Conservation (phyloP, 306 rosid genomes). For the Glycine tomentella region DNA sequence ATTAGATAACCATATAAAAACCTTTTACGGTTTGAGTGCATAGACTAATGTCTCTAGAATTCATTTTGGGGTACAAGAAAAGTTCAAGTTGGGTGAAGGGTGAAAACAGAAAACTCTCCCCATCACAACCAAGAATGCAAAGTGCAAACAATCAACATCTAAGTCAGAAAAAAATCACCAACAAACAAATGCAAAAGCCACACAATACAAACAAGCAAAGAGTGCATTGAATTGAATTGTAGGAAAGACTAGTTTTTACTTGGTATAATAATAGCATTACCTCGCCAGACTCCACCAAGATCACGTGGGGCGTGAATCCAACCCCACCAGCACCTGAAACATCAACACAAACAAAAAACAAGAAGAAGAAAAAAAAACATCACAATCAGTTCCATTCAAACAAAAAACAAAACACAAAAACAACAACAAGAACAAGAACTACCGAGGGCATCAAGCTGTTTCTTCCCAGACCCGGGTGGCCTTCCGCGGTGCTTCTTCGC, state of each 20-base stretch:
- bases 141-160: neutral
- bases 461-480: constrained; percentile 93
- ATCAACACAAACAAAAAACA: neutral
- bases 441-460: constrained; percentile 86
- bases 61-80: neutral
- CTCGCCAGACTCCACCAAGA: constrained; percentile 85
- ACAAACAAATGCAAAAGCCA: constrained; percentile 19
- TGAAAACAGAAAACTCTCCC: constrained; percentile 6
- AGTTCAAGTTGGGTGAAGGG: neutral
- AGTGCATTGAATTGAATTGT: no score
- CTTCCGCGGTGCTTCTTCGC: constrained; percentile 81
- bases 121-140: neutral
- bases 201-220: constrained; percentile 25
- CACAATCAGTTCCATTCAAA: constrained; percentile 34
- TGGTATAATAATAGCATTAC: constrained; percentile 41
- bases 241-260: neutral
- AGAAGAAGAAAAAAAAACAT: neutral
- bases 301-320: constrained; percentile 91
- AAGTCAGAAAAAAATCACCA: neutral
- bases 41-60: neutral
- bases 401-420: neutral
- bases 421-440: constrained; percentile 17
- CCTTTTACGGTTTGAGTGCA: no score
- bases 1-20: neutral
- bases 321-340: constrained; percentile 75